Base-by-base conservation (phyloP, 1,139 yeast species). In the Pichia sp. region DNA sequence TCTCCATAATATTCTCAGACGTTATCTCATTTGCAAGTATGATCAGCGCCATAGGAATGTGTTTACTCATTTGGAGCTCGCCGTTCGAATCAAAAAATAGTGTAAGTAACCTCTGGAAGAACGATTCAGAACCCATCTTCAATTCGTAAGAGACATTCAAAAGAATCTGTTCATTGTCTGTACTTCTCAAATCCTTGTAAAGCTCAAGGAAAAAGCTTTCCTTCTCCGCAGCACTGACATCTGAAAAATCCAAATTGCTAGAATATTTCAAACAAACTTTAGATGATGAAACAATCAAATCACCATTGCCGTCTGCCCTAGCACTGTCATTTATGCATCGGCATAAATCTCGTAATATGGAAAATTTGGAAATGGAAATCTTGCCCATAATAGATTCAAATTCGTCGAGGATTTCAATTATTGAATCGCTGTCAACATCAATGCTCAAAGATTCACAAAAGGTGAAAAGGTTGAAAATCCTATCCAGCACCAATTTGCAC, bases 1-100 rank as follows among this genome's bases (percentile, higher is more conserved):
- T 6, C 4, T 32, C 15, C 47, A 47, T 51, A 6, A 15, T 36
- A 10, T 50, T 32, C 13, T 51, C 52, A 23, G 47, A 38, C 1
- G 49, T 43, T 5, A 59, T 52, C 10, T 49, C 52, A 45, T 59
- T 59, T 1, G 62, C 53, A n/a, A 59, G 8, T 19, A 59, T 11
- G 11, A 59, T 16, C 32, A 59, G 36, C 1, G 50, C 42, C 42
- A 46, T 51, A 5, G 56, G 54, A 8, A 48, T 42, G 26, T 45
- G 41, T 11, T 45, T 41, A 1, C 36, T 4, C 6, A 31, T 44
- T 44, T 41, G 36, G 29, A 55, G 19, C 8, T n/a, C 13, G 1
- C 44, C 48, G 10, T 38, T 16, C 2, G 10, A 4, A 44, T 50
- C 52, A 23, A 55, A 50, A 3, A 55, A 2, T 6, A 31, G 11